phyloP scores from a whole-genome alignment of 352 stramenopile genomes.

The Hyaloperonospora brassicae region DNA sequence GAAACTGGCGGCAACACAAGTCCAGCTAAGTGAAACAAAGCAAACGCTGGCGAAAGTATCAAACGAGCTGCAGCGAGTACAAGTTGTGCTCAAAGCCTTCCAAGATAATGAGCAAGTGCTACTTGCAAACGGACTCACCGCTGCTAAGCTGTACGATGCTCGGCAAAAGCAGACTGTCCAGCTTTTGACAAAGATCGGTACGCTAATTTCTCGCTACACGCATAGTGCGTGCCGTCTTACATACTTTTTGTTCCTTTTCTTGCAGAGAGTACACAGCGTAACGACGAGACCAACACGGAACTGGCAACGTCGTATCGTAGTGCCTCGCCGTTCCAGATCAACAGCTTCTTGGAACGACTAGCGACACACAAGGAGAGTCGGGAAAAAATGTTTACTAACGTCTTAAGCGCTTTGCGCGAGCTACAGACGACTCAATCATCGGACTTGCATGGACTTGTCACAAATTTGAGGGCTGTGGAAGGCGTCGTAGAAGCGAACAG shows the following conservation, averaged over 20 bases:
- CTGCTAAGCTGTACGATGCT: too few species aligned
- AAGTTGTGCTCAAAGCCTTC: conserved; percentile 32
- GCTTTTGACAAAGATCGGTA: conserved; percentile 50
- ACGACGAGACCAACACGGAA: conserved; percentile 41
- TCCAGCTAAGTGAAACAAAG: conserved; percentile 30
- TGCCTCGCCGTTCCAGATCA: conserved; percentile 36
- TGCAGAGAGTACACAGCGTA: conserved; percentile 38
- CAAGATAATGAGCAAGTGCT: too few species aligned
- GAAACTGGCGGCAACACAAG: conserved; percentile 30
- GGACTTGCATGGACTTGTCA: conserved; percentile 35
- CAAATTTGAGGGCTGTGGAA: conserved; percentile 26
- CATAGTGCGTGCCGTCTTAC: background rate
- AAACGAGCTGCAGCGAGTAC: conserved; percentile 20
- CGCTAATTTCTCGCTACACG: conserved; percentile 3
- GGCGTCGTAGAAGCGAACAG: conserved; percentile 25
- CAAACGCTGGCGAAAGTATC: conserved; percentile 28
- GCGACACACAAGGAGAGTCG: conserved; percentile 46
- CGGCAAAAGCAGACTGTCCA: conserved; percentile 43
- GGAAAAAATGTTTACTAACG: conserved; percentile 31
- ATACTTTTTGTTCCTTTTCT: conserved; percentile 1
- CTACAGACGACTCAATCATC: conserved; percentile 37
- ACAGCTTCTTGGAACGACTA: conserved; percentile 37
- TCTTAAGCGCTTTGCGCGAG: conserved; percentile 36
- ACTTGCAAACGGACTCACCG: too few species aligned
- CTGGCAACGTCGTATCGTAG: conserved; percentile 37